Conservation (phyloP, 495 filamentous ascomycete genomes). For the Penicillium samsonianum region DNA sequence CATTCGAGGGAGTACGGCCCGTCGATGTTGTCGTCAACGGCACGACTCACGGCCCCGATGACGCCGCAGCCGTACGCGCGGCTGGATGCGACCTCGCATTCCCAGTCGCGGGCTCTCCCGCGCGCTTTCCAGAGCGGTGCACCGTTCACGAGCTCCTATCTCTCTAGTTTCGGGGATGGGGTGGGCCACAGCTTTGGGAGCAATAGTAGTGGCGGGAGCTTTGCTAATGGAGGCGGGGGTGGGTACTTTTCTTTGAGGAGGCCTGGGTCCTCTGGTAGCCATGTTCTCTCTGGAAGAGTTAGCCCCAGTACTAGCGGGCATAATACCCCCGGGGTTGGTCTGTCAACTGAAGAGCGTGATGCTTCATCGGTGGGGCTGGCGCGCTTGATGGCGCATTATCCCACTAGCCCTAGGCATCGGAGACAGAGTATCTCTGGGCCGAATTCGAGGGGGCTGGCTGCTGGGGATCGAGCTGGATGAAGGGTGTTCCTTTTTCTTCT, state of each 20-base stretch:
- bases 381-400: constrained; percentile 33
- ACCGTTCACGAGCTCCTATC: not conserved
- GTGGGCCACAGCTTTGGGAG: constrained; percentile 4
- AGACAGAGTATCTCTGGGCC: constrained; percentile 35
- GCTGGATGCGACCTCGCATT: constrained; percentile 4
- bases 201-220: constrained; percentile 7
- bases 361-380: constrained; percentile 17
- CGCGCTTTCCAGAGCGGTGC: constrained; percentile 12
- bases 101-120: constrained; percentile 8
- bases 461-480: constrained; percentile 2
- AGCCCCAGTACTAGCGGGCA: constrained; percentile 29
- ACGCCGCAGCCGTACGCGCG: constrained; percentile 24
- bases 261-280: constrained; percentile 13
- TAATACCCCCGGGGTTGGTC: constrained; percentile 21
- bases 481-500: not conserved
- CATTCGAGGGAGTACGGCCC: constrained; percentile 13
- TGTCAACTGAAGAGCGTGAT: constrained; percentile 34
- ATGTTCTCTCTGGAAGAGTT: constrained; percentile 15
- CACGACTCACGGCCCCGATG: constrained; percentile 21
- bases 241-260: constrained; percentile 35
- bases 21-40: constrained; percentile 16
- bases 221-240: constrained; percentile 11
- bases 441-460: constrained; percentile 15
- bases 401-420: constrained; percentile 31
- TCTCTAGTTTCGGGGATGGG: constrained; percentile 11